Percentiles rank a stretch among this genome's conserved stretches.
Conservation (phyloP, 352 stramenopile genomes). For the Phytopythium montanum region DNA sequence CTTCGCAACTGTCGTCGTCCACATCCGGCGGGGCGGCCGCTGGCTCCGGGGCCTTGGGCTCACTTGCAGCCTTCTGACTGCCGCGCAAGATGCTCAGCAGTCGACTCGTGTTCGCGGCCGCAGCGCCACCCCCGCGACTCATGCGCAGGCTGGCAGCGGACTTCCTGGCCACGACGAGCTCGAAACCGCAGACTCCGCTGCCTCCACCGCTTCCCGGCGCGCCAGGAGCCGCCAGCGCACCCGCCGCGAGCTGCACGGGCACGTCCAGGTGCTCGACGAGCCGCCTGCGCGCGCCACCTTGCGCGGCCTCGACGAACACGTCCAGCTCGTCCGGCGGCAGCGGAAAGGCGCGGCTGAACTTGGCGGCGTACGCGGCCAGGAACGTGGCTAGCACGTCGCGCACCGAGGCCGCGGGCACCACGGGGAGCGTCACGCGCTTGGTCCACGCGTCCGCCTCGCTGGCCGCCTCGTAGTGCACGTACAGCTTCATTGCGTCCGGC, state of each 20-base stretch:
- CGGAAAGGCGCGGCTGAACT: slow-evolving; percentile 26
- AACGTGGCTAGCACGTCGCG: slow-evolving; percentile 38
- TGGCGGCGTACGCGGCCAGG: slow-evolving; percentile 30
- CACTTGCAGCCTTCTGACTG: neutral
- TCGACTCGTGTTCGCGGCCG: slow-evolving; percentile 8
- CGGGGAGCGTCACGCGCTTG: slow-evolving; percentile 42
- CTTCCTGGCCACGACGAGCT: slow-evolving; percentile 32
- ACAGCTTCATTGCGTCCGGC: slow-evolving; percentile 44
- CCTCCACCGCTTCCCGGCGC: neutral
- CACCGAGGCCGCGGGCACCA: slow-evolving; percentile 24
- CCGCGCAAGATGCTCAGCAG: slow-evolving; percentile 4
- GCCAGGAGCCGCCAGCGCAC: neutral
- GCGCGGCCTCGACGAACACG: slow-evolving; percentile 35
- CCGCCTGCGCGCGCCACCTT: slow-evolving; percentile 16
- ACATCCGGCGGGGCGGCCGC: neutral
- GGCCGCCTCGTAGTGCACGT: slow-evolving; percentile 60
- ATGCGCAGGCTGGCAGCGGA: slow-evolving; percentile 5
- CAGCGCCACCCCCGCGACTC: neutral
- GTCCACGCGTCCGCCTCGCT: slow-evolving; percentile 35
- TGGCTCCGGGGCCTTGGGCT: neutral
- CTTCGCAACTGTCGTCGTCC: neutral
- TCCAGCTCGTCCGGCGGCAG: slow-evolving; percentile 25
- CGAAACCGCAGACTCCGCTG: slow-evolving; percentile 25
- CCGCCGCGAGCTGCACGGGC: slow-evolving; percentile 11
- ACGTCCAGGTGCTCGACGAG: slow-evolving; percentile 18